Evolutionary conservation across 2,329 filamentous ascomycete genomes (phyloP), one percentile per base, ranked within the genome.

Genomic region (Ilyonectria robusta): DNA sequence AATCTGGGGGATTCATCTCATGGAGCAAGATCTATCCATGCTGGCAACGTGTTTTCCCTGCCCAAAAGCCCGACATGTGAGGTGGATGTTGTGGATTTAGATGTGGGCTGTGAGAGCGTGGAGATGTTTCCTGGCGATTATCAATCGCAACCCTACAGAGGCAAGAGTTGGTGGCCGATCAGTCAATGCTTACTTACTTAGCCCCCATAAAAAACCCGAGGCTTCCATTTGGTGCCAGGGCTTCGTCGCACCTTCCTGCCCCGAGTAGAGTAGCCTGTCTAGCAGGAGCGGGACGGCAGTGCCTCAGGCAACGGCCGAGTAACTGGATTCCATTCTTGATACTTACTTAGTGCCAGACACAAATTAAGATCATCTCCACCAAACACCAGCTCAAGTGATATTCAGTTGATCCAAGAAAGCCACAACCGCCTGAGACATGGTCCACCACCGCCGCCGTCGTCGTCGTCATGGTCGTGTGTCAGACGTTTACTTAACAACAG

Each of bases 51-150:
- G 35, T 57, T 21, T 23, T 26, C 26, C 51, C 51, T 42, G 51
- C 53, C 33, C 40, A n/a, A 42, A n/a, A 17, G 47, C 40, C 44
- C 51, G 59, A 48, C 31, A 42, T 19, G 53, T 19, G 47, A 62
- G n/a, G 59, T 62, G 59, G 59, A 62, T 62, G 50, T 23, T 62
- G 51, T 62, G 51, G 59, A 35, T 26, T 6, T 48, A 15, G 31
- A 29, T 47, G 19, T 48, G 50, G 50, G 37, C 11, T 17, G 5
- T 48, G 23, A 13, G 31, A 35, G 13, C 31, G n/a, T 11, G 31
- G 29, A 35, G 3, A 33, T 15, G n/a, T 53, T 53, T 35, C 2
- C 48, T 21, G n/a, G n/a, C 48, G n/a, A 53, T 35, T 33, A 23
- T 23, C 48, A 35, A 53, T 53, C 48, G 6, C 40, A 33, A 53